phyloP scores from a whole-genome alignment of 2,329 filamentous ascomycete species.

The Diplodia mutila region DNA sequence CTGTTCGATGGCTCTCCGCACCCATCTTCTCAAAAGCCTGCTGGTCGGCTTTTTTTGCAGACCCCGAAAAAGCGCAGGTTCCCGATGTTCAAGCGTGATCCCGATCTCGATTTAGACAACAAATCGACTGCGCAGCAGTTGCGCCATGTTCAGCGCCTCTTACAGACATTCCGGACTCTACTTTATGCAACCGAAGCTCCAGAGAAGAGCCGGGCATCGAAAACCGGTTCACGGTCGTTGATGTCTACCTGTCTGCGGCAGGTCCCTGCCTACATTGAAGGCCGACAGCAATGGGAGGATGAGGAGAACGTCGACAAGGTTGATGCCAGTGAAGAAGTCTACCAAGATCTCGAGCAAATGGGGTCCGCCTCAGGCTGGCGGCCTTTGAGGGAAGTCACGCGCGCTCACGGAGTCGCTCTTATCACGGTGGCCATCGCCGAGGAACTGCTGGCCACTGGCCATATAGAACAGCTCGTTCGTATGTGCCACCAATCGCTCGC shows the following conservation, averaged over 20 bases:
- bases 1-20: neutral
- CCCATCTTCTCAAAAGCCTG: neutral
- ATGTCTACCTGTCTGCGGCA: conserved; percentile 44
- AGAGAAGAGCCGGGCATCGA: neutral
- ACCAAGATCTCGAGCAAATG: conserved; percentile 42
- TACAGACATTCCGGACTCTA: conserved; percentile 31
- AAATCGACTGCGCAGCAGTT: neutral
- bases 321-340: conserved; percentile 45
- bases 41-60: neutral
- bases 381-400: conserved; percentile 45
- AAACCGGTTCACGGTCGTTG: conserved; percentile 42
- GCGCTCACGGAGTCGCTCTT: conserved; percentile 46
- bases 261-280: conserved; percentile 47
- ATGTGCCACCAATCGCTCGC: conserved; percentile 39
- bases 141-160: conserved; percentile 7
- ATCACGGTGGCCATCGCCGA: conserved; percentile 44
- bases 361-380: conserved; percentile 43
- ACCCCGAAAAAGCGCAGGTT: conserved; percentile 12
- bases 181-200: conserved; percentile 35
- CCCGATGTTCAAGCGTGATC: neutral
- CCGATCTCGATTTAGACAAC: no score
- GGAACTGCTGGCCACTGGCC: conserved; percentile 35
- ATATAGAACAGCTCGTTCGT: conserved; percentile 34
- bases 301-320: conserved; percentile 37
- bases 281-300: conserved; percentile 44